Evolutionary conservation across 2,329 filamentous ascomycete genomes (phyloP).

Genomic region (Talaromyces sp.): DNA sequence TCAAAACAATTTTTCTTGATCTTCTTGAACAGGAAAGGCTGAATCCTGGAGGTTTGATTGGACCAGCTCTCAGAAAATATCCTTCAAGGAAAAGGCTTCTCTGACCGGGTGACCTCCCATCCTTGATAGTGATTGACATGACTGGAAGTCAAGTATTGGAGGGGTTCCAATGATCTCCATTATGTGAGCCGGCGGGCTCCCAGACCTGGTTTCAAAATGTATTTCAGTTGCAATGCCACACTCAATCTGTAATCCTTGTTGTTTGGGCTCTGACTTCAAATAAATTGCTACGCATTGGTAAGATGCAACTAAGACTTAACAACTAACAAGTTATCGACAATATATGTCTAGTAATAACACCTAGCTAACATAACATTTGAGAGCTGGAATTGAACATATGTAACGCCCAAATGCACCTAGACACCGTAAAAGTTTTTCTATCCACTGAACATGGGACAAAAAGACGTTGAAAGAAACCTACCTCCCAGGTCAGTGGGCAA

Average conservation of each 20-base stretch:
- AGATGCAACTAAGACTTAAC: no score
- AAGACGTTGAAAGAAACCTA: not conserved
- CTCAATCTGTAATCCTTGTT: not conserved
- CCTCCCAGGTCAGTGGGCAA: not conserved
- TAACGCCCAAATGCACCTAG: no score
- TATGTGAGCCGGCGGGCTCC: not conserved
- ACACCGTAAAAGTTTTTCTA: no score
- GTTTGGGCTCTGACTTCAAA: not conserved
- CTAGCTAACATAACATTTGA: no score
- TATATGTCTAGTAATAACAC: no score
- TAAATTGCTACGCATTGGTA: not conserved
- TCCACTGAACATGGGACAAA: not conserved
- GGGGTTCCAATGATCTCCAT: not conserved
- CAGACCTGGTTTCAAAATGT: not conserved
- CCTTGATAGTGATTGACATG: not conserved
- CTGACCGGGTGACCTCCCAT: not conserved
- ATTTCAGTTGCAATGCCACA: not conserved
- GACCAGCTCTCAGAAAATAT: not conserved
- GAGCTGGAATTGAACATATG: no score
- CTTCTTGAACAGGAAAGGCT: conserved; percentile 7
- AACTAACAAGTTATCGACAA: no score
- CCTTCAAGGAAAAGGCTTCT: not conserved
- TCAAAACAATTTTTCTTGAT: conserved; percentile 9
- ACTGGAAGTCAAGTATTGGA: not conserved
- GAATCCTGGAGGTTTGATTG: not conserved